Percentiles rank a stretch among this genome's conserved stretches.
Conservation (phyloP, 208 protist species). For the Leishmania tarentolae region DNA sequence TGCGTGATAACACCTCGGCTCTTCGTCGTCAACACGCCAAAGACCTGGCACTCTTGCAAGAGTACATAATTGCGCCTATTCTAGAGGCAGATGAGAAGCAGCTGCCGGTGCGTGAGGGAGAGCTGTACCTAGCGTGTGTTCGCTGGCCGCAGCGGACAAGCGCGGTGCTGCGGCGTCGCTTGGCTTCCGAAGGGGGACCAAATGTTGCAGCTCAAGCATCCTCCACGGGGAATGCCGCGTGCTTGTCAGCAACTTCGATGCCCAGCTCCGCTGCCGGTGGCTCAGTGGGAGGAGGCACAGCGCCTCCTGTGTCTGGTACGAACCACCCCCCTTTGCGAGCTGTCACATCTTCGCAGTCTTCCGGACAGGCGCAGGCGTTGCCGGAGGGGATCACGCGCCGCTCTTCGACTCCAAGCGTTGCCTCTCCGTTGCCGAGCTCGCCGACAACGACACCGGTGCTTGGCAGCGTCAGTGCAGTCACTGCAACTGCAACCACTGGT, state of each 20-base stretch:
- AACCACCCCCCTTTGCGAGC: neutral
- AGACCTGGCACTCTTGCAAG: constrained; percentile 60
- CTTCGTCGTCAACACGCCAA: constrained; percentile 33
- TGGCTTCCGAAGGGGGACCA: constrained; percentile 27
- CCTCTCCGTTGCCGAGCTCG: constrained; percentile 16
- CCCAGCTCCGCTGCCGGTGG: constrained; percentile 1
- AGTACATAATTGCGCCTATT: constrained; percentile 66
- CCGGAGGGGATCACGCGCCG: constrained; percentile 20
- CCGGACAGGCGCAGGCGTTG: constrained; percentile 9
- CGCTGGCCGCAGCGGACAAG: constrained; percentile 59
- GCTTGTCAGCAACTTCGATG: neutral
- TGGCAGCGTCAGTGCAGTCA: neutral
- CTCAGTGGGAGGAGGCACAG: constrained; percentile 7
- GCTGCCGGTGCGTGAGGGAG: constrained; percentile 62
- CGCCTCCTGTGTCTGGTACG: neutral
- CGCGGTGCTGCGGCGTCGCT: constrained; percentile 57
- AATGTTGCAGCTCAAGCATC: neutral
- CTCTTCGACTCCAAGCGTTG: neutral
- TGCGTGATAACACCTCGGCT: constrained; percentile 36
- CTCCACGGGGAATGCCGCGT: neutral
- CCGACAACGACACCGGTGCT: neutral
- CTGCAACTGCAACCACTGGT: too few species aligned
- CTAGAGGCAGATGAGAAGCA: constrained; percentile 56
- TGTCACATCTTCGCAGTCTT: constrained; percentile 9
- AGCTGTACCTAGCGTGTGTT: constrained; percentile 64